Evolutionary conservation across 1,139 yeast genomes (phyloP), one percentile per base, ranked within the genome.

Genomic region (Taphrina populina): DNA sequence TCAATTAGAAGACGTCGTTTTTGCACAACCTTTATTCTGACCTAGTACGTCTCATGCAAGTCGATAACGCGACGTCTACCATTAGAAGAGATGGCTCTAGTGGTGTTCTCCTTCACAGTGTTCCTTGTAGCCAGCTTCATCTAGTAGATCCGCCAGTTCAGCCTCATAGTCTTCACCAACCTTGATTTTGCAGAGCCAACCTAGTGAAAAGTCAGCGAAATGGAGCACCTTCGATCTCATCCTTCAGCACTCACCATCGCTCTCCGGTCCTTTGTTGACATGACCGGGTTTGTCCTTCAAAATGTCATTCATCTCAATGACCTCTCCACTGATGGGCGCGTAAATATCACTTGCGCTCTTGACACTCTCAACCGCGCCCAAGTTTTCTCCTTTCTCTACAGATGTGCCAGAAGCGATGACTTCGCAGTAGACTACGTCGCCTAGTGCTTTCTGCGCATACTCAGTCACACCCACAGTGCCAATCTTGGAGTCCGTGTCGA

Each of bases 381-480:
- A 75, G 13, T 92, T 75, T 62, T 88, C 97, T 13, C 95, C 95
- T 57, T 77, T 76, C 59, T 77, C 82, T 58, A 86, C 79, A 29
- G 69, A 73, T 52, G 77, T 79, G 49, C 86, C 94, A 39, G 78
- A 79, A 64, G 83, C 92, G 53, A 95, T 95, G 65, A 90, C 78
- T 72, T 92, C 99, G 62, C 88, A 84, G 70, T 77, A 92, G 15
- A 97, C 94, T 56, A 95, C 95, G 72, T 92, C 99, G 45, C 98
- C 98, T 61, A 92, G 79, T n/a, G 98, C 95, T 66, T 90, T 96
- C 40, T 96, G 84, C 30, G 99, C 99, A 70, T 92, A 90, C 66
- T 80, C 81, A 60, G 98, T 90, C 71, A 92, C 88, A 34, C 99
- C 99, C 34, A 92, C 56, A 13, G 55, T 46, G 27, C 60, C 63